Evolutionary conservation across 345 rosid species (phyloP), one percentile per base, ranked within the genome.

Genomic region (Arabis hirsuta): DNA sequence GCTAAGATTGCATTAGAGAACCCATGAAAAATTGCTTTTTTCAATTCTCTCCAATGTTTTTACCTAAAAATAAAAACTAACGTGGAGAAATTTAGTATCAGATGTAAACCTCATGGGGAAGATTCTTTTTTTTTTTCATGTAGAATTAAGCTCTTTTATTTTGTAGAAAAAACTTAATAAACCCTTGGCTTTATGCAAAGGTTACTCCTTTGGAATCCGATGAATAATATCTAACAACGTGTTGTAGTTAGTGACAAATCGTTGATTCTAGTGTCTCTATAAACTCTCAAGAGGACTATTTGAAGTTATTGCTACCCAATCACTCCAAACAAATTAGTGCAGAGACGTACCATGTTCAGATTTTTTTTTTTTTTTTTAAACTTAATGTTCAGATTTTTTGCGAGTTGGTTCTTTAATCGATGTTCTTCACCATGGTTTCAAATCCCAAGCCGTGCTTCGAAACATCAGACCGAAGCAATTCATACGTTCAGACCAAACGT

Each of bases 1-100:
- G 42, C 7, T 60, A 63, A 3, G 67, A 54, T 48, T 82, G 85
- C n/a, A 68, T 13, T 19, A 73, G 12, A 9, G 96, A 76, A 79
- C 86, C 89, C 98, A 88, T 91, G 14, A n/a, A 47, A 4, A 2
- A 7, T 10, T 24, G 7, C 0, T 48, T 44, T 66, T n/a, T 39
- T 36, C 36, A 48, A 51, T 36, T 69, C 41, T 43, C 45, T 52
- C 55, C 32, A 55, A 62, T 20, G 7, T 22, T 47, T 31, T 27
- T 34, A 50, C 59, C 71, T 63, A 34, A 1, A 57, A 27, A 38
- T 0, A 22, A 45, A 0, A 69, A 32, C 26, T 31, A 22, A 1
- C 2, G 24, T 22, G 24, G 24, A 22, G 24, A 14, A 19, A 44
- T 16, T 19, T 4, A 0, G 38, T 34, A 34, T 34, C 6, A 5